Percentiles rank a stretch among this genome's conserved stretches.
Conservation (phyloP, 2,329 filamentous ascomycete genomes). For the Fonsecaea pedrosoi region DNA sequence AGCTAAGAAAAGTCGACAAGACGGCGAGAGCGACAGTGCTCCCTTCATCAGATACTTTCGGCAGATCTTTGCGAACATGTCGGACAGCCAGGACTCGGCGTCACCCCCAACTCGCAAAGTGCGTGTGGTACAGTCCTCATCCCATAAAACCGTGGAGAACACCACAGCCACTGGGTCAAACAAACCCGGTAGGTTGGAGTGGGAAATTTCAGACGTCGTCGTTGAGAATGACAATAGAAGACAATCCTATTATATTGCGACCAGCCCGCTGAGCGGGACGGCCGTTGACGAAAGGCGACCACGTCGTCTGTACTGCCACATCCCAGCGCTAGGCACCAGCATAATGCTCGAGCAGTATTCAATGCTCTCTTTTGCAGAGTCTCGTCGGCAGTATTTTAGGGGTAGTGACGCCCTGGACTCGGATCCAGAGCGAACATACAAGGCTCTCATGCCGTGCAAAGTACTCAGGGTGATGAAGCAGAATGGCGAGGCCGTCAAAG, state of each 20-base stretch:
- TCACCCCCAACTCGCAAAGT: neutral
- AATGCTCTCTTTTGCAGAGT: constrained; percentile 42
- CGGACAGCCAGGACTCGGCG: constrained; percentile 1
- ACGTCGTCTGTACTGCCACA: constrained; percentile 30
- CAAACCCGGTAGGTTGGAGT: neutral
- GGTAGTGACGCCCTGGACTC: constrained; percentile 28
- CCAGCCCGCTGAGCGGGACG: neutral
- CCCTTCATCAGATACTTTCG: constrained; percentile 5
- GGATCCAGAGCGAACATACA: constrained; percentile 31
- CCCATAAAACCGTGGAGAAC: neutral
- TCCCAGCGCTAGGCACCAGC: constrained; percentile 42
- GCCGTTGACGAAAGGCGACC: neutral
- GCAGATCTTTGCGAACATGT: constrained; percentile 10
- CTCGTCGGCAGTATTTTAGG: constrained; percentile 16
- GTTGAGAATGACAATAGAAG: constrained; percentile 10
- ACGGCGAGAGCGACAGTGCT: constrained; percentile 3
- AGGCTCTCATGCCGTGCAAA: constrained; percentile 47
- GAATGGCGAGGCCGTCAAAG: constrained; percentile 42
- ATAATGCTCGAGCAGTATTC: constrained; percentile 41
- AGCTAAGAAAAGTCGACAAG: constrained; percentile 1
- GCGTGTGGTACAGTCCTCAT: neutral
- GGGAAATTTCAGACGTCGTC: constrained; percentile 4
- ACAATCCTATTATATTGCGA: constrained; percentile 7
- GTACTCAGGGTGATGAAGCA: constrained; percentile 44
- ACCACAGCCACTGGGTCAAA: neutral